Evolutionary conservation across 2,329 filamentous ascomycete species (phyloP).

Genomic region (Monilinia vaccinii-corymbosi): DNA sequence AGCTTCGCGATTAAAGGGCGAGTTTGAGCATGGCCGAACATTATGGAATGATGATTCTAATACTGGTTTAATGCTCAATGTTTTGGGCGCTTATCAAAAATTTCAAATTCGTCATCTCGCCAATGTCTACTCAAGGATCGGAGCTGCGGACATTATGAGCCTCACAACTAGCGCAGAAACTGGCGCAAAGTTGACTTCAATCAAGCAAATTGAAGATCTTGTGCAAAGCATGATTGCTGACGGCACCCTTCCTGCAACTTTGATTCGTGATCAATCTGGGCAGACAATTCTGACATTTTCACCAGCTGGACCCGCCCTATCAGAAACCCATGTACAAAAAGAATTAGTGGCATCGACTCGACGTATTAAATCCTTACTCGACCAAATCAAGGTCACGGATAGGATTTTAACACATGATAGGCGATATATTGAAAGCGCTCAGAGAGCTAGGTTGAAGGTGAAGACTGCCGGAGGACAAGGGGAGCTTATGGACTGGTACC

Average conservation of each 20-base stretch:
- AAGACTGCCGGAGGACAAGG: slow-evolving; percentile 15
- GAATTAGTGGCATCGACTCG: slow-evolving; percentile 36
- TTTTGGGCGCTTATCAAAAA: slow-evolving; percentile 61
- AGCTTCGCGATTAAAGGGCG: slow-evolving; percentile 50
- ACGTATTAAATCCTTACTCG: slow-evolving; percentile 37
- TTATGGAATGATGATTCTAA: slow-evolving; percentile 69
- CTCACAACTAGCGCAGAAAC: slow-evolving; percentile 47
- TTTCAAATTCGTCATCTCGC: slow-evolving; percentile 68
- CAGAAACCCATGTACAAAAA: slow-evolving; percentile 42
- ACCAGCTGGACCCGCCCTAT: slow-evolving; percentile 34
- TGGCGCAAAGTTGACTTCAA: slow-evolving; percentile 33
- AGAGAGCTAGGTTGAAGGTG: slow-evolving; percentile 40
- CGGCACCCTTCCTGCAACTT: slow-evolving; percentile 42
- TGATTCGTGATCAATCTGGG: slow-evolving; percentile 33
- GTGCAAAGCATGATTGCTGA: slow-evolving; percentile 47
- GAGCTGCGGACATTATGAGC: slow-evolving; percentile 42
- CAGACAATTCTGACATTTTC: slow-evolving; percentile 45
- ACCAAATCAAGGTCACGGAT: slow-evolving; percentile 43
- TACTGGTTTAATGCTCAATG: slow-evolving; percentile 57
- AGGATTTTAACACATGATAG: slow-evolving; percentile 45
- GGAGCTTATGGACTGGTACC: slow-evolving; percentile 20
- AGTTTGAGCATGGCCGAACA: slow-evolving; percentile 48
- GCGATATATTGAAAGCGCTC: slow-evolving; percentile 42
- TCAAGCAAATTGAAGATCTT: slow-evolving; percentile 38
- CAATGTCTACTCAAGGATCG: slow-evolving; percentile 56